A percentile compares a stretch with the other conserved stretches of the same genome.
phyloP scores from a whole-genome alignment of 352 stramenopile genomes.

The Globisporangium megalacanthum region DNA sequence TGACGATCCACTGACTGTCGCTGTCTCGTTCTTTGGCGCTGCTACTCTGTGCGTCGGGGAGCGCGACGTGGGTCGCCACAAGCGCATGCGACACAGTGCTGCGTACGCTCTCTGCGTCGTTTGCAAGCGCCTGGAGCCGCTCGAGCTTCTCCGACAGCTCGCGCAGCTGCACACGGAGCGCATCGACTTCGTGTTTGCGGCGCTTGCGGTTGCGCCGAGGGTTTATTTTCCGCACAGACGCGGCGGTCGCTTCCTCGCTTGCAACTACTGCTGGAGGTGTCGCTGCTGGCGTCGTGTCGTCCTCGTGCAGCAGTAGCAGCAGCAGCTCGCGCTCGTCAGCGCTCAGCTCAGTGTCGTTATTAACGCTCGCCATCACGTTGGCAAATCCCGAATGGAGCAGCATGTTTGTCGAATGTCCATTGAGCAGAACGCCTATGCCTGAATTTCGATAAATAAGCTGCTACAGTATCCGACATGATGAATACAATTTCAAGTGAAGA shows the following conservation, averaged over 20 bases:
- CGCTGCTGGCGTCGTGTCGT: background rate
- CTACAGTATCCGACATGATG: too few relatives aligned
- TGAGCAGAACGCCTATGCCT: too few relatives aligned
- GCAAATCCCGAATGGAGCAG: too few relatives aligned
- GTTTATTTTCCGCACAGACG: background rate
- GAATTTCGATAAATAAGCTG: too few relatives aligned
- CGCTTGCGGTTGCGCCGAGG: constrained; percentile 10
- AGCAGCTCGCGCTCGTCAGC: constrained; percentile 3
- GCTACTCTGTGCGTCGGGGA: background rate
- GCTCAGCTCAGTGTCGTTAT: background rate
- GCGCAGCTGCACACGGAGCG: constrained; percentile 2
- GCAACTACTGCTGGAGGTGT: background rate
- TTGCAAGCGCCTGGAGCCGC: background rate
- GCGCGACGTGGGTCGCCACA: constrained; percentile 1
- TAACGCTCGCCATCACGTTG: background rate
- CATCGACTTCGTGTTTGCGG: constrained; percentile 8
- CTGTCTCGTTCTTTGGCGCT: background rate
- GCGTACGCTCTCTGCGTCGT: background rate
- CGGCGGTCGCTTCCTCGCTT: background rate
- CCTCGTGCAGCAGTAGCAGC: constrained; percentile 1
- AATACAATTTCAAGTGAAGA: too few relatives aligned
- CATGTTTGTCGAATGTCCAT: too few relatives aligned
- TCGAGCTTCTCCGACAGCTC: constrained; percentile 1
- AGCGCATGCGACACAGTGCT: background rate
- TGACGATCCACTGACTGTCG: constrained; percentile 4